Evolutionary conservation across 352 stramenopile genomes (phyloP).

Genomic region (Salisapilia sapeloensis): DNA sequence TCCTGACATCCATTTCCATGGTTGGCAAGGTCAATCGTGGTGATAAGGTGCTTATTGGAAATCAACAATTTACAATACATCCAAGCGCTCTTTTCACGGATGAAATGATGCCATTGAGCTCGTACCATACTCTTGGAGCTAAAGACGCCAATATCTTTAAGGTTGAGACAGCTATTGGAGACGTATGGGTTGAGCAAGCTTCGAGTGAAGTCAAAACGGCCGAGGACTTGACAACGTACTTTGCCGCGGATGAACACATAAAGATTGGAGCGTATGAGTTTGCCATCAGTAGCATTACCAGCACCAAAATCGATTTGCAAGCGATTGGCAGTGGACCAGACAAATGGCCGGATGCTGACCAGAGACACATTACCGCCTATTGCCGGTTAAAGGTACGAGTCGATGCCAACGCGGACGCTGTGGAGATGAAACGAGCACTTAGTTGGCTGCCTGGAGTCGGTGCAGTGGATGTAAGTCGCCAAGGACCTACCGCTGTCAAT

Average conservation of each 20-base stretch:
- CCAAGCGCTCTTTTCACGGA: conserved; percentile 51
- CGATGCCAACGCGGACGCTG: conserved; percentile 23
- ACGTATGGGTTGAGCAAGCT: conserved; percentile 22
- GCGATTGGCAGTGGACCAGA: conserved; percentile 7
- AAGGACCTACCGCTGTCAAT: conserved; percentile 30
- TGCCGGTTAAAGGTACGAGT: conserved; percentile 50
- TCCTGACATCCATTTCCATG: conserved; percentile 21
- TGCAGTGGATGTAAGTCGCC: conserved; percentile 28
- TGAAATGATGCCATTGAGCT: conserved; percentile 33
- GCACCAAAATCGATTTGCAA: conserved; percentile 14
- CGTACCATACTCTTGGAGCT: conserved; percentile 41
- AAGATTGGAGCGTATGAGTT: conserved; percentile 37
- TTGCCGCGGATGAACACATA: conserved; percentile 27
- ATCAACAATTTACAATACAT: conserved; percentile 47
- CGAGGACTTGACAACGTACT: conserved; percentile 14
- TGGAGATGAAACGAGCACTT: conserved; percentile 24
- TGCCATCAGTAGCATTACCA: conserved; percentile 12
- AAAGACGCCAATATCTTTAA: conserved; percentile 13
- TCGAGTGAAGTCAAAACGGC: conserved; percentile 18
- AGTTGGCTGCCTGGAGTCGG: conserved; percentile 29
- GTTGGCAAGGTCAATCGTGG: conserved; percentile 52
- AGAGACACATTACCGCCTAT: conserved; percentile 37
- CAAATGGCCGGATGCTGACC: conserved; percentile 18
- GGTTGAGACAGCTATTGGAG: conserved; percentile 45
- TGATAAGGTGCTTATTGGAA: conserved; percentile 28